These are phyloP conservation scores for Fusarium falciforme DNA, from an alignment of 2,329 filamentous ascomycete genomes.

Conservation along the genomic window DNA sequence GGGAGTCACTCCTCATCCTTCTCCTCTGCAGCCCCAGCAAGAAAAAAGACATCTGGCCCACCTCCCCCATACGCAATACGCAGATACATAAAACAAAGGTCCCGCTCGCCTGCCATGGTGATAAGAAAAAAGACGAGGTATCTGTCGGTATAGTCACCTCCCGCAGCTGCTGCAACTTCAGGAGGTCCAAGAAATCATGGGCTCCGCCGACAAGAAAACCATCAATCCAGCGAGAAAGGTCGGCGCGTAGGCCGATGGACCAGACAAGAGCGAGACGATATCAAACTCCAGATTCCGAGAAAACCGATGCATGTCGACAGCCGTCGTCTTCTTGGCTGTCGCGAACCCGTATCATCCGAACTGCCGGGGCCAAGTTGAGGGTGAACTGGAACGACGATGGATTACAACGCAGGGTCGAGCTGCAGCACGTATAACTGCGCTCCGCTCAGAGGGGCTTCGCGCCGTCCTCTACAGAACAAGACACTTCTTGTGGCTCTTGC, in stretches of 20 bases:
- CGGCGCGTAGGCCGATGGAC: slow-evolving; percentile 41
- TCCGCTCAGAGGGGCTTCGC: slow-evolving; percentile 38
- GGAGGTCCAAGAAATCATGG: slow-evolving; percentile 32
- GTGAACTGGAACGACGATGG: slow-evolving; percentile 48
- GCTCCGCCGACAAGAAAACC: slow-evolving; percentile 39
- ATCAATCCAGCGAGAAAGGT: slow-evolving; percentile 44
- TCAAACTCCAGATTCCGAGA: slow-evolving; percentile 57
- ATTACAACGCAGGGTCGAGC: slow-evolving; percentile 50
- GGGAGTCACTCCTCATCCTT: slow-evolving; percentile 42
- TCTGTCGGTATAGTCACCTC: slow-evolving; percentile 38
- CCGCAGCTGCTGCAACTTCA: slow-evolving; percentile 22
- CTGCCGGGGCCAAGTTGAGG: slow-evolving; percentile 45
- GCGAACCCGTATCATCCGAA: slow-evolving; percentile 49
- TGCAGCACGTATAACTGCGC: slow-evolving; percentile 42
- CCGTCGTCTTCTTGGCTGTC: slow-evolving; percentile 47
- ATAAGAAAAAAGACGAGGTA: slow-evolving; percentile 46
- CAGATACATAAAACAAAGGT: slow-evolving; percentile 52
- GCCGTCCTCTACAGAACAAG: slow-evolving; percentile 77
- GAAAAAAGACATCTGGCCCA: slow-evolving; percentile 47
- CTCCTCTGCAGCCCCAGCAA: slow-evolving; percentile 40
- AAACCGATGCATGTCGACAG: slow-evolving; percentile 51
- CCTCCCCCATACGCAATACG: slow-evolving; percentile 46
- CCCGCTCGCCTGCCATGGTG: slow-evolving; percentile 48
- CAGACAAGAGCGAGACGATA: slow-evolving; percentile 51
- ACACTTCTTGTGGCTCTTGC: slow-evolving; percentile 80